Percentiles rank a stretch among this genome's conserved stretches.
Conservation (phyloP, 768 basidiomycete species). For the Trichaptum fuscoviolaceum region DNA sequence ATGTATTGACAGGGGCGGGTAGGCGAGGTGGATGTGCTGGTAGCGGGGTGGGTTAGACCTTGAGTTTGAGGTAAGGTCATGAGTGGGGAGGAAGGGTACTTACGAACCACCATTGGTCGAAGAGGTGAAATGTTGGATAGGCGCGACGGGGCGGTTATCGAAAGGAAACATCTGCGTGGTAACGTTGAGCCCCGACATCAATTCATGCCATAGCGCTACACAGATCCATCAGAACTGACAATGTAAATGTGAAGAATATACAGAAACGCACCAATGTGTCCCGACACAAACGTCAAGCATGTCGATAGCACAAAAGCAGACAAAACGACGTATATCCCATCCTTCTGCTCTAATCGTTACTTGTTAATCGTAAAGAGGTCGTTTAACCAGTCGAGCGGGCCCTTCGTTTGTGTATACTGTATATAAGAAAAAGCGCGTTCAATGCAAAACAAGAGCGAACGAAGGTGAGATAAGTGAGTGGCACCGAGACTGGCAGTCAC, state of each 20-base stretch:
- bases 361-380: too few relatives aligned
- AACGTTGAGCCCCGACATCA: slow-evolving; percentile 65
- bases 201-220: background rate
- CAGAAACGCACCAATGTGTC: background rate
- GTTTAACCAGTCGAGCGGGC: too few relatives aligned
- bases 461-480: background rate
- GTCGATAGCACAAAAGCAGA: background rate
- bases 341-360: background rate
- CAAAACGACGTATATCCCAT: background rate
- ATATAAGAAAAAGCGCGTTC: background rate
- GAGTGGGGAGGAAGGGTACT: slow-evolving; percentile 12
- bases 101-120: slow-evolving; percentile 51
- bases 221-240: too few relatives aligned
- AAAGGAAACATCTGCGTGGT: slow-evolving; percentile 46
- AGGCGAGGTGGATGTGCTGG: slow-evolving; percentile 45
- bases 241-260: too few relatives aligned
- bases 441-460: background rate
- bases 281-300: background rate
- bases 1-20: slow-evolving; percentile 53
- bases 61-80: too few relatives aligned
- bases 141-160: slow-evolving; percentile 57
- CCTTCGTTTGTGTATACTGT: too few relatives aligned
- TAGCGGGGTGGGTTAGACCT: background rate
- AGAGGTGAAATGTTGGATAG: slow-evolving; percentile 33
- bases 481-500: background rate